Evolutionary conservation across 345 rosid genomes (phyloP), one percentile per base, ranked within the genome.

Genomic region (Salix dunnii): DNA sequence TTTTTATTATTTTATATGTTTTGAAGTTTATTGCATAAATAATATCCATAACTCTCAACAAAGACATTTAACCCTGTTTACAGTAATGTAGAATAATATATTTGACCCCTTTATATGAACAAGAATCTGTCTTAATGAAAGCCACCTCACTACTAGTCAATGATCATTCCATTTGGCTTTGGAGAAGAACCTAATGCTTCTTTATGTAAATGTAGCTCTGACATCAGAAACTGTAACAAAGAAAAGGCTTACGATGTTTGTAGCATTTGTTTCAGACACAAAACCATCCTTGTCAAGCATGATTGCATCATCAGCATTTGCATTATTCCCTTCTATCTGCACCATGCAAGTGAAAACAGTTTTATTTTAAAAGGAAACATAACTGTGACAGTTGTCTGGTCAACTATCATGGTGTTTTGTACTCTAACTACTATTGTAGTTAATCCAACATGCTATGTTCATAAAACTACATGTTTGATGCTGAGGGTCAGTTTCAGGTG

Each of bases 201-300:
- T 74, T 2, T 28, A 11, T 72, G 38, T 42, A 40, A 27, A 76
- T 13, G 38, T 62, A 49, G 33, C 42, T 35, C 58, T 69, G 70
- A 25, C 51, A 66, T 9, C 71, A 43, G 5, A 67, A 43, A 21
- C 23, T 53, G 67, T 13, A 25, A 75, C 40, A 63, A 74, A 62
- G 17, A 46, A 6, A 70, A 74, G 66, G 78, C 96, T 90, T 85
- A 92, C 98, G 70, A 92, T 90, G 83, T 94, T 94, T 63, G 98
- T 94, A 36, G 97, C 97, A 85, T 94, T 92, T 79, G 98, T 92
- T 85, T 94, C 98, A 30, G 97, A 91, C 42, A 94, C 96, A 83
- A 82, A 94, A 79, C 97, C 97, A 79, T 92, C 93, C 82, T 92
- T 90, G 87, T 92, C 97, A 72, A 94, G 96, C 97, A 94, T 94